Conservation (phyloP, 805 yeast species). For the Kazachstania psychrophila region DNA sequence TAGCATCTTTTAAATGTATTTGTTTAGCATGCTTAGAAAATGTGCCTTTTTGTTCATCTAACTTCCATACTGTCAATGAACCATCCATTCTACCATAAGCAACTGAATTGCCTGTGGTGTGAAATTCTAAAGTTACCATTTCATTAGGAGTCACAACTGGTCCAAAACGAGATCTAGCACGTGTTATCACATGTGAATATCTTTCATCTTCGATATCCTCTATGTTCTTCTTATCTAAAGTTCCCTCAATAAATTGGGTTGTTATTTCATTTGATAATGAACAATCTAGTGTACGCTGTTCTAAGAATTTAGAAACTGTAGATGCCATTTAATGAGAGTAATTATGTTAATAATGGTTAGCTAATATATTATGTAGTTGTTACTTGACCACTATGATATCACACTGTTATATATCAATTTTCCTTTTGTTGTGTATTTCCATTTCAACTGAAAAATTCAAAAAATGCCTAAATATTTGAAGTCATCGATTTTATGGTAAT, state of each 20-base stretch:
- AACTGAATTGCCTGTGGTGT: slow-evolving; percentile 19
- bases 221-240: slow-evolving; percentile 1
- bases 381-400: too few species aligned
- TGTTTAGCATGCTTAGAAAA: slow-evolving; percentile 10
- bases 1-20: slow-evolving; percentile 11
- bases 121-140: slow-evolving; percentile 19
- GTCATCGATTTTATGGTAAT: too few species aligned
- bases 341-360: too few species aligned
- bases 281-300: slow-evolving; percentile 2
- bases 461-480: too few species aligned
- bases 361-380: too few species aligned
- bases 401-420: too few species aligned
- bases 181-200: slow-evolving; percentile 10
- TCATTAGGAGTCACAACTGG: slow-evolving; percentile 13
- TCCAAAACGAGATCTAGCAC: slow-evolving; percentile 19
- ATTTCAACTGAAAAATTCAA: too few species aligned
- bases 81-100: slow-evolving; percentile 28
- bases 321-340: neutral
- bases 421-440: too few species aligned
- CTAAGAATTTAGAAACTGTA: neutral
- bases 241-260: slow-evolving; percentile 2
- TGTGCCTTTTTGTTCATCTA: slow-evolving; percentile 1
- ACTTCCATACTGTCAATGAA: slow-evolving; percentile 22
- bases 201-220: slow-evolving; percentile 20
- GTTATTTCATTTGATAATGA: slow-evolving; percentile 3